A percentile compares a stretch with the other conserved stretches of the same genome.
Conservation (phyloP, 345 rosid species). For the Laguncularia racemosa region DNA sequence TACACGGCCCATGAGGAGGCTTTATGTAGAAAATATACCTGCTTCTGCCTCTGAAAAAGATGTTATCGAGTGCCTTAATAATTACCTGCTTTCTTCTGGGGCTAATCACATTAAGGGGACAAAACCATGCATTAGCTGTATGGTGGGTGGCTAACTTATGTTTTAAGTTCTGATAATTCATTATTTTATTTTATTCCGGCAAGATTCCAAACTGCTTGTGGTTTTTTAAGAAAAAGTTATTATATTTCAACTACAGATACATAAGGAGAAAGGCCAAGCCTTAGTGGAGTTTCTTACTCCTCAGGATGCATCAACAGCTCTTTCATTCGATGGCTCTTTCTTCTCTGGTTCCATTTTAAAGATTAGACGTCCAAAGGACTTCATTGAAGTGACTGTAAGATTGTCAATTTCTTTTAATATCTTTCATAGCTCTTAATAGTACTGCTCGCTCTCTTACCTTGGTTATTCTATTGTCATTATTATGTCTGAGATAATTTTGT, state of each 20-base stretch:
- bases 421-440: neutral
- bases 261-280: constrained; percentile 79
- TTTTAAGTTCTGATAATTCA: neutral
- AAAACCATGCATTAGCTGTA: constrained; percentile 84
- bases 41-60: constrained; percentile 73
- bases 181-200: neutral
- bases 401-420: constrained; percentile 17
- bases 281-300: constrained; percentile 92
- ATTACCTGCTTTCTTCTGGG: constrained; percentile 59
- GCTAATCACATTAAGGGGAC: constrained; percentile 54
- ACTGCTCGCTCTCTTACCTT: neutral
- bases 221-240: constrained; percentile 12
- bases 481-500: no score
- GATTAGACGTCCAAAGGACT: constrained; percentile 87
- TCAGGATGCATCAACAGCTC: constrained; percentile 91
- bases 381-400: constrained; percentile 74
- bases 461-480: neutral
- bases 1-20: constrained; percentile 80
- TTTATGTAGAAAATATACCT: constrained; percentile 80
- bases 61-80: constrained; percentile 57
- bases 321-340: constrained; percentile 62
- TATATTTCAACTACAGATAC: constrained; percentile 42
- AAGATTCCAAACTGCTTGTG: neutral
- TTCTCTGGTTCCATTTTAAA: constrained; percentile 59
- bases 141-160: constrained; percentile 38